phyloP scores from a whole-genome alignment of 768 basidiomycete genomes.

The Boletus pseudopeckii region DNA sequence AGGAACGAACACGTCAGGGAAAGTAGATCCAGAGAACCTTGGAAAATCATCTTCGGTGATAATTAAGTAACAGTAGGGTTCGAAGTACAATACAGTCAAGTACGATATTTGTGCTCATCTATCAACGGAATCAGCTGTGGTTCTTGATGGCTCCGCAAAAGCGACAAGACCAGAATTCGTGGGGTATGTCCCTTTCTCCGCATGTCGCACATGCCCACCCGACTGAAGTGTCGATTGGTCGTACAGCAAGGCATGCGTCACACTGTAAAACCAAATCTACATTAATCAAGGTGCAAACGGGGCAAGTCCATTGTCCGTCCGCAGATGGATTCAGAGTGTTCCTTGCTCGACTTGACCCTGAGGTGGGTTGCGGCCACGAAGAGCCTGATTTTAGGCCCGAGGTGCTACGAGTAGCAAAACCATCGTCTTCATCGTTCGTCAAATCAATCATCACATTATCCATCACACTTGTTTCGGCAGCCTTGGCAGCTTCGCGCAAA shows the following conservation, averaged over 20 bases:
- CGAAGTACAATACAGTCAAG: neutral
- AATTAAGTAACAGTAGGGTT: neutral
- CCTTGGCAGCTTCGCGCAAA: slow-evolving; percentile 63
- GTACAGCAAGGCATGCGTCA: slow-evolving; percentile 49
- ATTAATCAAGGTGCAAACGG: slow-evolving; percentile 68
- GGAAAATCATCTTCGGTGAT: slow-evolving; percentile 44
- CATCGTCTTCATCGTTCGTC: slow-evolving; percentile 35
- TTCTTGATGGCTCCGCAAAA: slow-evolving; percentile 69
- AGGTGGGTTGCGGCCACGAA: neutral
- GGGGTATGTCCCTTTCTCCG: slow-evolving; percentile 56
- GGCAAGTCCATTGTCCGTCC: slow-evolving; percentile 48
- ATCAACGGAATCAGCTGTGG: slow-evolving; percentile 16
- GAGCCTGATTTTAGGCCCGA: slow-evolving; percentile 32
- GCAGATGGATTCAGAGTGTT: neutral
- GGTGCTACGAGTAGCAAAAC: neutral
- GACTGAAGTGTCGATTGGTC: slow-evolving; percentile 34
- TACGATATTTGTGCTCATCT: neutral
- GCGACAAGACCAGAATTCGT: slow-evolving; percentile 71
- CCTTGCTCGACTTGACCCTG: neutral
- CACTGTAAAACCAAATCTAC: slow-evolving; percentile 47
- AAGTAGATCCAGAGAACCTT: slow-evolving; percentile 60
- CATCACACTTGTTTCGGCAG: slow-evolving; percentile 61
- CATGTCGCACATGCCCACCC: slow-evolving; percentile 70
- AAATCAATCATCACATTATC: slow-evolving; percentile 56
- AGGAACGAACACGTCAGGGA: slow-evolving; percentile 40